These are phyloP conservation scores for Volvariella surrecta DNA, from an alignment of 1,284 basidiomycete genomes.

Conservation along the genomic window DNA sequence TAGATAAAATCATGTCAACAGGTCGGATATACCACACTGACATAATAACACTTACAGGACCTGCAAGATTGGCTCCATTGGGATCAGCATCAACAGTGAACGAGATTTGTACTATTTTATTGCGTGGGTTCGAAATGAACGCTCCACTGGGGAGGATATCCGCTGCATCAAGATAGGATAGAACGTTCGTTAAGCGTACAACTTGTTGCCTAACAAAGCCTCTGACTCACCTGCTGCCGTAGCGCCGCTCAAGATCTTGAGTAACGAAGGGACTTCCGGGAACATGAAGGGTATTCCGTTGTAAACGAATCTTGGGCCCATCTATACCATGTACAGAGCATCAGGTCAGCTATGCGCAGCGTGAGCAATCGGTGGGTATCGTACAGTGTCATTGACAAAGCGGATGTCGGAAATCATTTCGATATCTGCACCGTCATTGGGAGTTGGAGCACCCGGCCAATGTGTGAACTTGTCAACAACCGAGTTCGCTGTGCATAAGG, in stretches of 20 bases:
- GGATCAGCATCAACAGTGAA: constrained; percentile 12
- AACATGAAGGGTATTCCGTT: constrained; percentile 22
- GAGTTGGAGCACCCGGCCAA: constrained; percentile 19
- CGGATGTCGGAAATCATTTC: constrained; percentile 17
- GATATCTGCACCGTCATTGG: constrained; percentile 19
- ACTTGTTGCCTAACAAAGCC: too few relatives aligned
- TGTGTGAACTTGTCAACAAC: too few relatives aligned
- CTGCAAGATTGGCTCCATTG: constrained; percentile 2
- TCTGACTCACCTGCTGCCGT: neutral
- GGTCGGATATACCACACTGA: too few relatives aligned
- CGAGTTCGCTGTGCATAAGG: too few relatives aligned
- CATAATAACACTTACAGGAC: constrained; percentile 13
- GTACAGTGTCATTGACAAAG: constrained; percentile 5
- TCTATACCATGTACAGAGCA: too few relatives aligned
- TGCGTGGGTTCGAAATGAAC: constrained; percentile 18
- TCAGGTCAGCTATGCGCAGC: too few relatives aligned
- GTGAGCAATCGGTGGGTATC: too few relatives aligned
- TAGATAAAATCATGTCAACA: neutral
- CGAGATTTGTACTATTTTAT: constrained; percentile 30
- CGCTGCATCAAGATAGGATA: too few relatives aligned
- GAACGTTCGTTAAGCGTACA: too few relatives aligned
- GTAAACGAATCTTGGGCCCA: constrained; percentile 16
- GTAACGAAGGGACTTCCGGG: constrained; percentile 24
- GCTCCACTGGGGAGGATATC: constrained; percentile 3
- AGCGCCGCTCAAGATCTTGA: constrained; percentile 38